Conservation (phyloP, 495 filamentous ascomycete genomes). For the Xylaria bambusicola region DNA sequence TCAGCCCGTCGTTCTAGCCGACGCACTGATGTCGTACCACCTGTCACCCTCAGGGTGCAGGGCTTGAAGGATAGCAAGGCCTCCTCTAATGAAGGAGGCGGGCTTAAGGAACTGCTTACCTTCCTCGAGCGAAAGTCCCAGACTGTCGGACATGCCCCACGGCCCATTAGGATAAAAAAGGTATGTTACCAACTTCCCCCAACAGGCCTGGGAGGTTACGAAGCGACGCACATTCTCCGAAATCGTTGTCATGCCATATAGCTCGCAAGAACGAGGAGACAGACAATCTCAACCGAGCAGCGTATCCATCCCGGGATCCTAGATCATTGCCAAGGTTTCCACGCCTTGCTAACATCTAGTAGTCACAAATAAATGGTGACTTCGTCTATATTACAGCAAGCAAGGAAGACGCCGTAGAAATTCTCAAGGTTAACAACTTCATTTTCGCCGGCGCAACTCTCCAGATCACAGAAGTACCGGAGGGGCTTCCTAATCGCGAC, state of each 20-base stretch:
- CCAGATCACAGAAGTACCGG: constrained; percentile 46
- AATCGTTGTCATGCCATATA: constrained; percentile 55
- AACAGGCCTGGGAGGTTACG: constrained; percentile 44
- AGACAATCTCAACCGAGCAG: constrained; percentile 34
- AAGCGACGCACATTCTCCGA: constrained; percentile 39
- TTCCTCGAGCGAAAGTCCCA: constrained; percentile 84
- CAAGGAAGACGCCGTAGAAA: constrained; percentile 59
- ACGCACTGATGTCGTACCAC: constrained; percentile 17
- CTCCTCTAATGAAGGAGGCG: constrained; percentile 66
- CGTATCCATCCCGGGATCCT: constrained; percentile 38
- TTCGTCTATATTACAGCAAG: constrained; percentile 66
- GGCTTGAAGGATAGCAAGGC: constrained; percentile 81
- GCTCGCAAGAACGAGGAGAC: constrained; percentile 54
- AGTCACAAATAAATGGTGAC: constrained; percentile 73
- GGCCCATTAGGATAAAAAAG: constrained; percentile 72
- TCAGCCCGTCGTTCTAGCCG: constrained; percentile 15
- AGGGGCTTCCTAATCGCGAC: constrained; percentile 30
- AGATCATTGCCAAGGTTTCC: constrained; percentile 52
- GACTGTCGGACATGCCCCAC: constrained; percentile 53
- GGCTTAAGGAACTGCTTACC: constrained; percentile 65
- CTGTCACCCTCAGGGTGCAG: constrained; percentile 55
- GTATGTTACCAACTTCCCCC: constrained; percentile 63
- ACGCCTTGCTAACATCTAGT: constrained; percentile 70
- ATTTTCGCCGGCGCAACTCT: constrained; percentile 64
- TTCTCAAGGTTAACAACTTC: constrained; percentile 65